Evolutionary conservation across 345 rosid genomes (phyloP).

Genomic region (Arabis hirsuta): DNA sequence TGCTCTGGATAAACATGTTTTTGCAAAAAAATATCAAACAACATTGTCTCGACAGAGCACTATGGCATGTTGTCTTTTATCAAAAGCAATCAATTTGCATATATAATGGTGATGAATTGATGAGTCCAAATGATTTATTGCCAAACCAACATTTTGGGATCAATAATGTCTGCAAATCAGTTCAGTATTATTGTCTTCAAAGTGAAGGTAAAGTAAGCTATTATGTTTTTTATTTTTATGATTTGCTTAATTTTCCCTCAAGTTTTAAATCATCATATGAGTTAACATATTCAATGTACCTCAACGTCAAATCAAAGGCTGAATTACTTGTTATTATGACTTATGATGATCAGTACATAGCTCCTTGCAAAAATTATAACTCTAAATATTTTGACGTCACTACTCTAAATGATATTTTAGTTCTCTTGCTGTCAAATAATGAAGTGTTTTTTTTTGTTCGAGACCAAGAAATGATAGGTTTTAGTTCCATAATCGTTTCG

Average conservation of each 20-base stretch:
- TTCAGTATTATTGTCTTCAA: slow-evolving; percentile 1
- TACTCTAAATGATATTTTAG: neutral
- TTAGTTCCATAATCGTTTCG: too few species aligned
- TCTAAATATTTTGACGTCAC: neutral
- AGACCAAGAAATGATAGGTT: neutral
- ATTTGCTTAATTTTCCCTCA: neutral
- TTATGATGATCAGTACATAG: neutral
- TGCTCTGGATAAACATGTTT: slow-evolving; percentile 7
- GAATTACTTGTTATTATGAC: neutral
- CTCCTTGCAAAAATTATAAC: neutral
- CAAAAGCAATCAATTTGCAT: too few species aligned
- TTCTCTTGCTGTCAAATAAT: slow-evolving; percentile 21
- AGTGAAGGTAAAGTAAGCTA: slow-evolving; percentile 20
- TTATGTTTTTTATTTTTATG: neutral
- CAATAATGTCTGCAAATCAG: slow-evolving; percentile 29
- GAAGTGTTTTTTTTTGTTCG: neutral
- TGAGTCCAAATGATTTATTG: slow-evolving; percentile 32
- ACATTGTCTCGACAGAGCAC: slow-evolving; percentile 37
- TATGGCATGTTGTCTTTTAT: slow-evolving; percentile 31
- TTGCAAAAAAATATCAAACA: neutral
- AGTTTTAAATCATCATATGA: neutral
- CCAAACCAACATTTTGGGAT: slow-evolving; percentile 38
- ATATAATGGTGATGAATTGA: neutral
- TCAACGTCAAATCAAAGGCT: neutral
- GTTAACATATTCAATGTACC: too few species aligned